Evolutionary conservation across 129 eudicot genomes (phyloP).

Genomic region (Saussurea involucrata): DNA sequence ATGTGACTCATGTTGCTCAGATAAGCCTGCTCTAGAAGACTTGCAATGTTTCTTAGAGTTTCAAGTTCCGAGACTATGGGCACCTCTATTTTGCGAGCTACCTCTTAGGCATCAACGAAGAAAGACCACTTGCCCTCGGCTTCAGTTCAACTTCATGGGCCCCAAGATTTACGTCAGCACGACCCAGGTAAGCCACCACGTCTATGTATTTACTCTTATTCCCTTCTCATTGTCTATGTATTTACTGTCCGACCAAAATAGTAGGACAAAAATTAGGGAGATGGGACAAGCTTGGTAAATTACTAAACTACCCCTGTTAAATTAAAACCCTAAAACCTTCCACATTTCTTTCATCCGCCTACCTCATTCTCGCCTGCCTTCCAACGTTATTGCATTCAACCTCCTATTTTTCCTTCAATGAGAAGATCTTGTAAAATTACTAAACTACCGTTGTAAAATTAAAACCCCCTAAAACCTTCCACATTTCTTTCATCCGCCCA

Average conservation of each 20-base stretch:
- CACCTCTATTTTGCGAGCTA: slow-evolving; percentile 74
- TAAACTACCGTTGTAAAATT: too few species aligned
- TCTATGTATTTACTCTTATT: not conserved
- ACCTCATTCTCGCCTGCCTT: too few species aligned
- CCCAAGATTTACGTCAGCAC: slow-evolving; percentile 69
- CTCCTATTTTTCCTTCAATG: too few species aligned
- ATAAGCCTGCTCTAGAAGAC: slow-evolving; percentile 75
- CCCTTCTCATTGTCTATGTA: not conserved
- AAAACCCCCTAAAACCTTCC: too few species aligned
- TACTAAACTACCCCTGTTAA: too few species aligned
- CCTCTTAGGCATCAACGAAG: slow-evolving; percentile 82
- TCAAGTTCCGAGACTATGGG: slow-evolving; percentile 91
- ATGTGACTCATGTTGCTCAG: slow-evolving; percentile 24
- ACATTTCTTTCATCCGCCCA: too few species aligned
- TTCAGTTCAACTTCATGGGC: slow-evolving; percentile 68
- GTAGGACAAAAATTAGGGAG: not conserved
- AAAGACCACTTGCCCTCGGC: slow-evolving; percentile 44
- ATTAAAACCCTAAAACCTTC: too few species aligned
- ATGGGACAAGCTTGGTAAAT: not conserved
- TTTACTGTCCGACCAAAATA: not conserved
- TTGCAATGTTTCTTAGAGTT: slow-evolving; percentile 77
- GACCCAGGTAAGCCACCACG: slow-evolving; percentile 48
- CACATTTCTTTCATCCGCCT: too few species aligned
- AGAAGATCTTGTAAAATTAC: too few species aligned
- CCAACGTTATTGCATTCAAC: too few species aligned